These are phyloP conservation scores for Zygosaccharomyces siamensis DNA, from an alignment of 805 yeast species.

Conservation along the genomic window DNA sequence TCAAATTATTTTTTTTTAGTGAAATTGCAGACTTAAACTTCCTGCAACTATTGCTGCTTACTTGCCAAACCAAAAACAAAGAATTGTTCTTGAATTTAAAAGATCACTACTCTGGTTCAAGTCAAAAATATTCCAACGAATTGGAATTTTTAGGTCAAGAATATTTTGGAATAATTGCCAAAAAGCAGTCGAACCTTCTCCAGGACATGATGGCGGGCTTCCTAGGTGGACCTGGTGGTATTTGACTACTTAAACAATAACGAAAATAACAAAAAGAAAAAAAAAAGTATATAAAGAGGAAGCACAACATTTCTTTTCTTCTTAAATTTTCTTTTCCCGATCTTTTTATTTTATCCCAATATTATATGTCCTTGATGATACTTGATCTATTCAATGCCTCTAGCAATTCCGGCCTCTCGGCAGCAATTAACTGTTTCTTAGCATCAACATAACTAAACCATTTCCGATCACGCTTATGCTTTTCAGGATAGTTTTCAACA, in stretches of 20 bases:
- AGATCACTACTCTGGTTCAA: constrained; percentile 42
- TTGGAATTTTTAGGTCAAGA: constrained; percentile 55
- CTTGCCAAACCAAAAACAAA: constrained; percentile 51
- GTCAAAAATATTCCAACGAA: constrained; percentile 35
- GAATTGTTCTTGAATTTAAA: constrained; percentile 52
- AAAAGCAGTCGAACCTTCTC: constrained; percentile 50
- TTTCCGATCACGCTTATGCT: constrained; percentile 51
- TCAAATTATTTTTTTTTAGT: constrained; percentile 38
- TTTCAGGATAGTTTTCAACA: constrained; percentile 73
- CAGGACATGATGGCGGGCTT: constrained; percentile 76
- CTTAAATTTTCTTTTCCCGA: not conserved
- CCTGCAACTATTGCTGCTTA: constrained; percentile 56
- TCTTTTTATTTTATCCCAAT: not conserved
- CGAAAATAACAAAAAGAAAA: not conserved
- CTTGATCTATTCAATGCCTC: constrained; percentile 57
- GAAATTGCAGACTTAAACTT: constrained; percentile 54
- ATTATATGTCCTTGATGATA: constrained; percentile 31
- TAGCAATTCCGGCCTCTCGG: constrained; percentile 63
- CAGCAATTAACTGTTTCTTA: constrained; percentile 48
- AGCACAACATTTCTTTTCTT: not conserved
- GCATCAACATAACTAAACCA: constrained; percentile 77
- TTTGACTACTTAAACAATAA: constrained; percentile 1
- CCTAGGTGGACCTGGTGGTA: constrained; percentile 38
- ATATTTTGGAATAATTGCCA: constrained; percentile 55
- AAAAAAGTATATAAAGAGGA: not conserved